These are phyloP conservation scores for Mycena floridula DNA, from an alignment of 768 basidiomycete genomes.

Conservation along the genomic window DNA sequence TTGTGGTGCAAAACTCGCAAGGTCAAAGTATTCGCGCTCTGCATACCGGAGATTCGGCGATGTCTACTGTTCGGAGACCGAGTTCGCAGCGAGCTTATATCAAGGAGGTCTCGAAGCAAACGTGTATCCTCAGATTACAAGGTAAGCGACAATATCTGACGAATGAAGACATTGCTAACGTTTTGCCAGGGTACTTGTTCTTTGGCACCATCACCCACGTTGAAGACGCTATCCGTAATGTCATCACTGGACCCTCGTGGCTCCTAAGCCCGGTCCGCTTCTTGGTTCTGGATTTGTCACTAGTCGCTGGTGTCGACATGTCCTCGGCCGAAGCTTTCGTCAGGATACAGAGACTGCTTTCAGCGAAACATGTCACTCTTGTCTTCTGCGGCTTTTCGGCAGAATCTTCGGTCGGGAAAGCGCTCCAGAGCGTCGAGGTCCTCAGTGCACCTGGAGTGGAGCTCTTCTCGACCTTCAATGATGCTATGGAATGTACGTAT, in stretches of 20 bases:
- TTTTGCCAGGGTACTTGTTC: constrained; percentile 68
- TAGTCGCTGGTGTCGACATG: constrained; percentile 89
- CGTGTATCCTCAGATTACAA: constrained; percentile 82
- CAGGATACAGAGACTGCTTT: constrained; percentile 76
- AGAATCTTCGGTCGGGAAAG: constrained; percentile 61
- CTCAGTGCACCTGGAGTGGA: constrained; percentile 77
- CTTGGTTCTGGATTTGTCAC: constrained; percentile 80
- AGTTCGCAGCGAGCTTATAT: constrained; percentile 85
- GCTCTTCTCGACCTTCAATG: constrained; percentile 74
- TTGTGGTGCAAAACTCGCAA: constrained; percentile 93
- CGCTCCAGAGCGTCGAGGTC: constrained; percentile 74
- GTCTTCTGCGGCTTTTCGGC: constrained; percentile 81
- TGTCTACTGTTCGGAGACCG: constrained; percentile 90
- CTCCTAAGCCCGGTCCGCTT: constrained; percentile 76
- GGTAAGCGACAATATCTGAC: constrained; percentile 29
- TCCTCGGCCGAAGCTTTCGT: constrained; percentile 95
- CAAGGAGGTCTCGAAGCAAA: constrained; percentile 89
- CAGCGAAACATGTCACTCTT: constrained; percentile 70
- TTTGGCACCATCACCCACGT: constrained; percentile 91
- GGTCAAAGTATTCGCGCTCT: constrained; percentile 77
- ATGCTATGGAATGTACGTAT: constrained; percentile 85
- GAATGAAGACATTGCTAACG: not conserved
- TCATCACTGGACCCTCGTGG: constrained; percentile 71
- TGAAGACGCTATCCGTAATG: constrained; percentile 76
- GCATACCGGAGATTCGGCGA: constrained; percentile 75